These are phyloP conservation scores for Cytospora chrysosperma DNA, from an alignment of 2,329 filamentous ascomycete species.

Conservation along the genomic window DNA sequence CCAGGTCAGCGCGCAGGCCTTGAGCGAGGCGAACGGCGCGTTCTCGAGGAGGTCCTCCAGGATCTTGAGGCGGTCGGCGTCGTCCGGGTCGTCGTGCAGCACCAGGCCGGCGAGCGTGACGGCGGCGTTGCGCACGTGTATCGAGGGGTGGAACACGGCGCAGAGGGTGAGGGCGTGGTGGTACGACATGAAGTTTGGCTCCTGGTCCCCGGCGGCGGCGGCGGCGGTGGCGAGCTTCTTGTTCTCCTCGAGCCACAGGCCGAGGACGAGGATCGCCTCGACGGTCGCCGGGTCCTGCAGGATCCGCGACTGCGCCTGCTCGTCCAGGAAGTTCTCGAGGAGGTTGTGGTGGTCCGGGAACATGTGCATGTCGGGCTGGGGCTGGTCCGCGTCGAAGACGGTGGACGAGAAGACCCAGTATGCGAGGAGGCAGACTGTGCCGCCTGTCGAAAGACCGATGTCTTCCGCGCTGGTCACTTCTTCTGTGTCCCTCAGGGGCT, in stretches of 20 bases:
- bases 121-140: slow-evolving; percentile 55
- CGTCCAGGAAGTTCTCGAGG: slow-evolving; percentile 52
- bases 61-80: slow-evolving; percentile 58
- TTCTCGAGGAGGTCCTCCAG: slow-evolving; percentile 65
- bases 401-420: slow-evolving; percentile 64
- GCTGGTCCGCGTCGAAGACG: slow-evolving; percentile 57
- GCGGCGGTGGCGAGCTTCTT: too few relatives aligned
- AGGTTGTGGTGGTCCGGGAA: slow-evolving; percentile 61
- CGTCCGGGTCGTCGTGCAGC: slow-evolving; percentile 59
- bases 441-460: slow-evolving; percentile 58
- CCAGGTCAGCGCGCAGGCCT: slow-evolving; percentile 63
- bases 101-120: slow-evolving; percentile 52
- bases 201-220: slow-evolving; percentile 34
- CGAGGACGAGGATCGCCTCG: slow-evolving; percentile 60
- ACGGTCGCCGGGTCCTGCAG: slow-evolving; percentile 52
- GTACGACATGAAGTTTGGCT: slow-evolving; percentile 55
- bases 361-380: slow-evolving; percentile 52
- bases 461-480: slow-evolving; percentile 40
- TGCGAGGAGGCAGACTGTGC: slow-evolving; percentile 57
- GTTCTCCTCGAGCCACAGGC: slow-evolving; percentile 56
- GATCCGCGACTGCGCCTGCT: slow-evolving; percentile 50
- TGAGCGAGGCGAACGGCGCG: slow-evolving; percentile 61
- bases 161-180: slow-evolving; percentile 59
- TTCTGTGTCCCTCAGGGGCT: slow-evolving; percentile 42
- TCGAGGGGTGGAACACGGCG: slow-evolving; percentile 55